Evolutionary conservation across 2,329 filamentous ascomycete species (phyloP), one percentile per base, ranked within the genome.

Genomic region (Fusarium sp.): DNA sequence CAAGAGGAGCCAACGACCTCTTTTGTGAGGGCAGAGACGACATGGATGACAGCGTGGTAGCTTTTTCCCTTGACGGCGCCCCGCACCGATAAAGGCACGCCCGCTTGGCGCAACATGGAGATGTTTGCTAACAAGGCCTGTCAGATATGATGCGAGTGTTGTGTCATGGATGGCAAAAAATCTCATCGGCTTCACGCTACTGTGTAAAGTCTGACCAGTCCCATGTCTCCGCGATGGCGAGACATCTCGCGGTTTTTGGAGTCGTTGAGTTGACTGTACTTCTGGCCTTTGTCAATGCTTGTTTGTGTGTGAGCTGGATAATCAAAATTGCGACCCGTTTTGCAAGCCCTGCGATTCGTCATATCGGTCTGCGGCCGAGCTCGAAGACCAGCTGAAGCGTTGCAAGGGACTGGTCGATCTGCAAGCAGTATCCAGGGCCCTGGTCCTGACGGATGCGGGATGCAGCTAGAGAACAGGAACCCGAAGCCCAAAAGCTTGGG

Each of bases 101-200:
- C 71, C 50, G 63, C 58, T 57, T 62, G 52, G 65, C 50, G 67
- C 58, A 37, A 45, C 59, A 52, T 64, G 37, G 63, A 74, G 70
- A 76, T 76, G 64, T 69, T 67, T 71, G 72, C 59, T 70, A 54
- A 37, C 56, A 63, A 70, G 69, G 62, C 66, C 68, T 70, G 74
- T 69, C 65, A 67, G 63, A 77, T 66, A 77, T 79, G 77, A 79
- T 79, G 76, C 66, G 72, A 76, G 65, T 73, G 61, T 79, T 78
- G 77, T 79, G 77, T 79, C 77, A 79, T 79, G 72, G 63, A 35
- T 22, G 70, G 61, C 59, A 57, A 61, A 64, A 65, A 68, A 58
- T 65, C 71, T 63, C 68, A 71, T 62, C 54, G 61, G 33, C 50
- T 64, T 63, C 59, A 56, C 69, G 50, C 69, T 73, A 68, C 66